Conservation (phyloP, 2,329 filamentous ascomycete species). For the Phaeophleospora eucalypticola region DNA sequence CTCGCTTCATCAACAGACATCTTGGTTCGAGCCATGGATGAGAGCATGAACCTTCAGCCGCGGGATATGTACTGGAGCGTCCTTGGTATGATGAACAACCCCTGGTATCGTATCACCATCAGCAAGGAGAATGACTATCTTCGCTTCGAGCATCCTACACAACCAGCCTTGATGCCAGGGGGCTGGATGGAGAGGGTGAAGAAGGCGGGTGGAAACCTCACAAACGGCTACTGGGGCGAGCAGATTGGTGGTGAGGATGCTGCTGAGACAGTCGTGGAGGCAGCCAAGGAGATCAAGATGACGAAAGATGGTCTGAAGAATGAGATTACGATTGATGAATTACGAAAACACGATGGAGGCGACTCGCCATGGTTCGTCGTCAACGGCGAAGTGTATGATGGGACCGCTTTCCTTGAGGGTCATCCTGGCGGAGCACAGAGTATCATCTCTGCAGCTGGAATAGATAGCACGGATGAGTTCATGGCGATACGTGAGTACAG, state of each 20-base stretch:
- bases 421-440: constrained; percentile 85
- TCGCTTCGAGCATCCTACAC: constrained; percentile 83
- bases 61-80: constrained; percentile 96
- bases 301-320: constrained; percentile 62
- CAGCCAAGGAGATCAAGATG: constrained; percentile 68
- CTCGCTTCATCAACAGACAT: constrained; percentile 66
- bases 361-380: constrained; percentile 80
- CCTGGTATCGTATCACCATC: constrained; percentile 82
- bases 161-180: constrained; percentile 69
- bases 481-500: constrained; percentile 74
- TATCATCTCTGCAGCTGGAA: constrained; percentile 75
- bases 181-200: constrained; percentile 95
- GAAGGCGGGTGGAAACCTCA: constrained; percentile 71
- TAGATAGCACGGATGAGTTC: constrained; percentile 84
- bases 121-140: constrained; percentile 61
- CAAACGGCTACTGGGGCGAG: constrained; percentile 83
- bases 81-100: constrained; percentile 96
- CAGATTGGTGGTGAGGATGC: constrained; percentile 52
- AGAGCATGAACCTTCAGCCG: constrained; percentile 79
- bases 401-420: constrained; percentile 70
- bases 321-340: constrained; percentile 65
- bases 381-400: constrained; percentile 84
- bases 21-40: constrained; percentile 83
- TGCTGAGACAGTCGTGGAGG: constrained; percentile 43
- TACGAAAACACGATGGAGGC: constrained; percentile 63